phyloP scores from a whole-genome alignment of 2,329 filamentous ascomycete genomes.

The Venturia aucupariae region DNA sequence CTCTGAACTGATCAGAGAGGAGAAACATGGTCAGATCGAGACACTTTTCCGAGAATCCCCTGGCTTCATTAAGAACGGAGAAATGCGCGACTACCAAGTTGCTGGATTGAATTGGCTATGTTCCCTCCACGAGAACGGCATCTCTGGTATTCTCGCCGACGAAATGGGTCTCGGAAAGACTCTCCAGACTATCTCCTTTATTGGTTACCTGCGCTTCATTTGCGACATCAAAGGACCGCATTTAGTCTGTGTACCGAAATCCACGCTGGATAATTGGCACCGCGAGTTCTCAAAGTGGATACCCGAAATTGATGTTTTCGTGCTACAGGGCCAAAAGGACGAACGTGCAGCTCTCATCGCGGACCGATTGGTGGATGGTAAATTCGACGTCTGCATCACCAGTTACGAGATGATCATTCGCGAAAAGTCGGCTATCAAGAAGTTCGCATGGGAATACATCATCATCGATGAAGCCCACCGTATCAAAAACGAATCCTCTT shows the following conservation, averaged over 20 bases:
- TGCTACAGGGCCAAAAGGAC: conserved; percentile 91
- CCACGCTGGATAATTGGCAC: conserved; percentile 97
- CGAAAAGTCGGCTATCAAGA: conserved; percentile 89
- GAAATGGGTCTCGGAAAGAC: conserved; percentile 83
- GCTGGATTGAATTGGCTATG: conserved; percentile 96
- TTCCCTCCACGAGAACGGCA: conserved; percentile 95
- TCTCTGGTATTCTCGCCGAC: conserved; percentile 93
- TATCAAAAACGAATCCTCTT: conserved; percentile 99
- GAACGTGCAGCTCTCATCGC: conserved; percentile 83
- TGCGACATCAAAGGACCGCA: conserved; percentile 86
- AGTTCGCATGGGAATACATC: conserved; percentile 99
- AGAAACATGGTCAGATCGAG: conserved; percentile 78
- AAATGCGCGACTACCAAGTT: conserved; percentile 95
- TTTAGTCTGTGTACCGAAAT: conserved; percentile 87
- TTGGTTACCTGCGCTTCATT: conserved; percentile 88
- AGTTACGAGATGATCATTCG: conserved; percentile 98
- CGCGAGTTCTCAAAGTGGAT: conserved; percentile 92
- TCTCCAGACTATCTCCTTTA: conserved; percentile 90
- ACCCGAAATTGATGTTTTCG: conserved; percentile 86
- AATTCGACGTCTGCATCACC: conserved; percentile 96
- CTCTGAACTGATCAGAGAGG: conserved; percentile 75
- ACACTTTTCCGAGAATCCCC: conserved; percentile 93
- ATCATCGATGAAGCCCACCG: conserved; percentile 97
- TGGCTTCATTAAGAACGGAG: conserved; percentile 69
- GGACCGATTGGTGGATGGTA: conserved; percentile 82